Percentiles rank a stretch among this genome's conserved stretches.
phyloP scores from a whole-genome alignment of 805 yeast genomes.

The Cyberlindnera lachancei region DNA sequence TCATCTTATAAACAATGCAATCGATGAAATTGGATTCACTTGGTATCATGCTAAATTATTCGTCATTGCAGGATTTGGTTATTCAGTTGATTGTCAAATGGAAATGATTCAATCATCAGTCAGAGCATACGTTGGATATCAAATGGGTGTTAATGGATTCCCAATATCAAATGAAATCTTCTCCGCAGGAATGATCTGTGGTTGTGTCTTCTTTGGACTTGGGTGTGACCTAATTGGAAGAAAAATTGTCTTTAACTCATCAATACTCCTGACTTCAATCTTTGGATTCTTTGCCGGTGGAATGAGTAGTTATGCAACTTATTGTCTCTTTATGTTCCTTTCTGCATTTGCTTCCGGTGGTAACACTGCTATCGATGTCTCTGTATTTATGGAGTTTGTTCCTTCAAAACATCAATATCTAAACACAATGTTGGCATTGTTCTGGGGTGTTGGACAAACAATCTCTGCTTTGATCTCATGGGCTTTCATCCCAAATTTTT shows the following conservation, averaged over 20 bases:
- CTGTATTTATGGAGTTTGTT: constrained; percentile 41
- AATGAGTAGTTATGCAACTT: constrained; percentile 37
- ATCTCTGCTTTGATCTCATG: constrained; percentile 41
- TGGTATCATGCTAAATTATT: constrained; percentile 40
- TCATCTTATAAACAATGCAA: constrained; percentile 42
- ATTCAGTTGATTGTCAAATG: constrained; percentile 45
- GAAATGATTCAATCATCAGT: constrained; percentile 40
- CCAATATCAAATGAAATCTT: constrained; percentile 38
- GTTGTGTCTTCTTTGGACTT: constrained; percentile 44
- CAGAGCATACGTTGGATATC: constrained; percentile 36
- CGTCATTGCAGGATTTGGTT: constrained; percentile 44
- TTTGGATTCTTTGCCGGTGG: constrained; percentile 46
- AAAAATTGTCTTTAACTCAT: constrained; percentile 39
- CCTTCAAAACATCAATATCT: constrained; percentile 43
- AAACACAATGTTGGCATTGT: constrained; percentile 42
- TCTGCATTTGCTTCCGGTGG: constrained; percentile 43
- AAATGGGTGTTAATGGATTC: constrained; percentile 31
- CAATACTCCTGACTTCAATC: constrained; percentile 37
- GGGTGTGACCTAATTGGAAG: constrained; percentile 45
- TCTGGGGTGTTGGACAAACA: constrained; percentile 55
- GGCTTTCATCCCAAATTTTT: constrained; percentile 42
- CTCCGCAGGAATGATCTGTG: constrained; percentile 41
- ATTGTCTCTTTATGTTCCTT: constrained; percentile 38
- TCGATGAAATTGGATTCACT: constrained; percentile 57
- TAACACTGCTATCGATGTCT: constrained; percentile 43